A percentile compares a stretch with the other conserved stretches of the same genome.
Evolutionary conservation across 140 eudicot genomes (phyloP).

Genomic region (Eryngium alpinum): DNA sequence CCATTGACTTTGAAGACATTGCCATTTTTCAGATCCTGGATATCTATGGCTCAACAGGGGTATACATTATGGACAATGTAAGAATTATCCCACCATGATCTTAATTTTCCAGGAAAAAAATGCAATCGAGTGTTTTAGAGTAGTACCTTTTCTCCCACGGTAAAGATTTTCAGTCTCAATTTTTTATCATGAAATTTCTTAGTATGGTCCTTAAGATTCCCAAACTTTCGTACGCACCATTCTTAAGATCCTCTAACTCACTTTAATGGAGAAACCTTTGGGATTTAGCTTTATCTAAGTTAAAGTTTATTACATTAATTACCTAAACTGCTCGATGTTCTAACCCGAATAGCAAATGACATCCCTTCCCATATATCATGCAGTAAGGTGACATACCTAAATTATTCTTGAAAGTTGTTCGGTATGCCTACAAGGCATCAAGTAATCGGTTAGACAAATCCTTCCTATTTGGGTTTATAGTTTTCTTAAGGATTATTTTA

Average conservation of each 20-base stretch:
- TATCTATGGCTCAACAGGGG: no score
- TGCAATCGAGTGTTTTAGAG: not conserved
- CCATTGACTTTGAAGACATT: no score
- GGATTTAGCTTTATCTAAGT: not conserved
- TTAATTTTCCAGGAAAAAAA: not conserved
- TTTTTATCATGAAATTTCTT: no score
- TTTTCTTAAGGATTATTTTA: not conserved
- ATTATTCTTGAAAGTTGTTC: not conserved
- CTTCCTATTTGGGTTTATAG: not conserved
- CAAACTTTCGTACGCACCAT: not conserved
- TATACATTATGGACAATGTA: no score
- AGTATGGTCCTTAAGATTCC: not conserved
- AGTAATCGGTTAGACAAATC: not conserved
- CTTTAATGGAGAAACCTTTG: no score
- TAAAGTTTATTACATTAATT: not conserved
- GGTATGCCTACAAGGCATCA: not conserved
- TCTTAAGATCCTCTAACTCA: not conserved
- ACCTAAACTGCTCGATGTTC: not conserved
- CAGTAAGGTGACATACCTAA: not conserved
- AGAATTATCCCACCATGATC: not conserved
- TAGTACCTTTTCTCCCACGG: not conserved
- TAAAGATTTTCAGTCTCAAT: no score
- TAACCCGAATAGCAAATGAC: not conserved
- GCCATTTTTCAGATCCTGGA: no score
- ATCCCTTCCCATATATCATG: not conserved